phyloP scores from a whole-genome alignment of 2,329 filamentous ascomycete genomes.

The Microdochium trichocladiopsis region DNA sequence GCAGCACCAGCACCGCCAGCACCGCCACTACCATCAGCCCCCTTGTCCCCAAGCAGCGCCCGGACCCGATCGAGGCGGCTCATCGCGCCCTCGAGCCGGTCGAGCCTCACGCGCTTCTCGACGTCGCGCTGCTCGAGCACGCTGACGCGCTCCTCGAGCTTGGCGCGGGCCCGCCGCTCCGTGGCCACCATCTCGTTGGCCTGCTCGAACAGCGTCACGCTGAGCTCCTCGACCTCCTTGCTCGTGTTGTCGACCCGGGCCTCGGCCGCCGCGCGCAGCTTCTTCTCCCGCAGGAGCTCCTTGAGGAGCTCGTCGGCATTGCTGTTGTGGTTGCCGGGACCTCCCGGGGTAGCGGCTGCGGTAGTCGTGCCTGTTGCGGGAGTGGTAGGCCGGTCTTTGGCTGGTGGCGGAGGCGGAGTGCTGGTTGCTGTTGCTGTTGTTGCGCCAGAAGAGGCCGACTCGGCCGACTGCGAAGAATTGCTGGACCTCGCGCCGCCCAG shows the following conservation, averaged over 20 bases:
- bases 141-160: constrained; percentile 62
- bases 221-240: constrained; percentile 72
- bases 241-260: constrained; percentile 58
- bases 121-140: constrained; percentile 62
- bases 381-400: background rate
- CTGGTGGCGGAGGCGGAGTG: constrained; percentile 8
- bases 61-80: constrained; percentile 8
- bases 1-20: too few species aligned
- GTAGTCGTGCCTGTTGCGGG: constrained; percentile 7
- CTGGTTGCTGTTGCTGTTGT: constrained; percentile 4
- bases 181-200: constrained; percentile 83
- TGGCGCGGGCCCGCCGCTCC: constrained; percentile 64
- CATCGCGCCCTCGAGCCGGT: constrained; percentile 55
- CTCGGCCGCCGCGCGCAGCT: constrained; percentile 62
- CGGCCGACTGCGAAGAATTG: too few species aligned
- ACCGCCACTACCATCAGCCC: background rate
- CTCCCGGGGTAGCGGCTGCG: constrained; percentile 12
- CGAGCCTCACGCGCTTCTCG: constrained; percentile 63
- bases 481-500: too few species aligned
- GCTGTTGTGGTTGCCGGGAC: constrained; percentile 11
- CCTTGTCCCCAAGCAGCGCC: background rate
- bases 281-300: constrained; percentile 60
- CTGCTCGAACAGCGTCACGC: constrained; percentile 68
- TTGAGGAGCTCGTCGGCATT: constrained; percentile 50
- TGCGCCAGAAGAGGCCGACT: constrained; percentile 15